Evolutionary conservation across 129 eudicot species (phyloP), one percentile per base, ranked within the genome.

Genomic region (Flaveria linearis): DNA sequence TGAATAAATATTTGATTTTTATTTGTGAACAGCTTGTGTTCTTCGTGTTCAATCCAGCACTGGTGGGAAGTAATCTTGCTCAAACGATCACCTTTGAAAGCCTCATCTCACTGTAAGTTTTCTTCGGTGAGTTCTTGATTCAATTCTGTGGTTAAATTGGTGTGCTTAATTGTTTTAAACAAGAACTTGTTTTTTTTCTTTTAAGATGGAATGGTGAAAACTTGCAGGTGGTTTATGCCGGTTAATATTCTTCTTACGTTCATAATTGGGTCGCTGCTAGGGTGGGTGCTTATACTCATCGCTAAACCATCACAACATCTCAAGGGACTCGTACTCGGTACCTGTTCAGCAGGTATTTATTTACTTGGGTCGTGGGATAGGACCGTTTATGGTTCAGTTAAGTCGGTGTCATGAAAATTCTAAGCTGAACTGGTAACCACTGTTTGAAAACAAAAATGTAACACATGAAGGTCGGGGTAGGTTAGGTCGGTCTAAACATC

Each of bases 151-250:
- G 52, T 47, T 17, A 26, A 20, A 56, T 55, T 8, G 12, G 7
- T 56, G 7, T 36, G 41, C 41, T 36, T 17, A 51, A 1, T 51
- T 51, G 18, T 51, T 51, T 45, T 12, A 45, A 8, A 45, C 11
- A 45, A 45, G 13, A 45, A 45, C 0, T 9, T 14, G 11, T 5
- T 52, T 5, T 4, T 36, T 36, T 5, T 36, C 5, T 14, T 14
- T 16, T 5, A 52, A 52, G 9, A 16, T 52, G 0, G 13, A 45
- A 11, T 14, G 43, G 13, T 20, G 47, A 5, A 22, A 45, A 39
- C 39, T 71, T 71, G 76, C 76, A 95, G 99, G 89, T 95, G 97
- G 99, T 95, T 89, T 79, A 95, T 95, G 97, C 99, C 99, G 10
- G 70, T 91, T 39, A 95, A 95, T 74, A 83, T 95, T 46, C 83